Evolutionary conservation across 2,329 filamentous ascomycete species (phyloP).

Genomic region (Colletotrichum theobromicola): DNA sequence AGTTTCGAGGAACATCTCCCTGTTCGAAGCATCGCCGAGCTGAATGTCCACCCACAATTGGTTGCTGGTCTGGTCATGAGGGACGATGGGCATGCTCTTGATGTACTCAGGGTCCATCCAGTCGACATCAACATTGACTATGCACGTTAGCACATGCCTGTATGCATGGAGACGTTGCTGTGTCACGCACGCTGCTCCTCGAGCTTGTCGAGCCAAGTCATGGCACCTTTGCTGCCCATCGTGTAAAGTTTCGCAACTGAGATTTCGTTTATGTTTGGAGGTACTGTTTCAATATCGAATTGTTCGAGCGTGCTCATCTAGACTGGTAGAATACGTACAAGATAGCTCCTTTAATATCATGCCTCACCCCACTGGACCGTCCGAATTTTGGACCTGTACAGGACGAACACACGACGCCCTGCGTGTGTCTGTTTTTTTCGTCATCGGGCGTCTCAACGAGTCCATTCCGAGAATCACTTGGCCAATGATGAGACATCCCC

Average conservation of each 20-base stretch:
- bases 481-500: neutral
- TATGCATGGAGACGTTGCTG: neutral
- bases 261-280: neutral
- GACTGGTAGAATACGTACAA: neutral
- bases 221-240: conserved; percentile 34
- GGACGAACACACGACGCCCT: neutral
- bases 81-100: conserved; percentile 46
- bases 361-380: neutral
- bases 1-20: conserved; percentile 43
- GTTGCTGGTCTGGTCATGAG: conserved; percentile 56
- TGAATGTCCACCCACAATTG: conserved; percentile 54
- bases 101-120: conserved; percentile 57
- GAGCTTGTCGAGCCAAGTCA: conserved; percentile 48
- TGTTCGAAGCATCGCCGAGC: conserved; percentile 47
- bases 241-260: neutral
- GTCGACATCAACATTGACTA: conserved; percentile 57
- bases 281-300: neutral
- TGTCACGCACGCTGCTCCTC: conserved; percentile 40
- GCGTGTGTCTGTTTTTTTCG: conserved; percentile 1
- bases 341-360: neutral
- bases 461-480: neutral
- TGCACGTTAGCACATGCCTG: neutral
- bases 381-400: neutral
- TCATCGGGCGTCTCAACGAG: neutral
- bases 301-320: neutral